Base-by-base conservation (phyloP, 192 early-diverging fungal genomes). In the Coemansia sp. region DNA sequence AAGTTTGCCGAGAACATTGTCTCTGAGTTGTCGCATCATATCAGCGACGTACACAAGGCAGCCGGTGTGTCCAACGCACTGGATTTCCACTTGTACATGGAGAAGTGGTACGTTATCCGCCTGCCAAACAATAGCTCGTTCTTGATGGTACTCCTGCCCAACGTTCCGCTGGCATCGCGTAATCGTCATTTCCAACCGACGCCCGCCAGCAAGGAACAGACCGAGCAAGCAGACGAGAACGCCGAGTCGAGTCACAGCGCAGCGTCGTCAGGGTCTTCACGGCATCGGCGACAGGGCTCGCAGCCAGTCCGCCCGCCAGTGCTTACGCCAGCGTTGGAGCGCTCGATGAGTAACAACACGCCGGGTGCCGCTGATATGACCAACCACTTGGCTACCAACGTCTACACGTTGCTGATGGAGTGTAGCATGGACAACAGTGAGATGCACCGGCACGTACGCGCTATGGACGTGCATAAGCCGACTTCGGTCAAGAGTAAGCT, bases 51-150 rank as follows among this genome's bases (percentile, higher is more conserved):
- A 48, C 70, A 57, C 21, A 65, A 62, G 62, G 74, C 77, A 3
- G 64, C 73, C 8, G 74, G 73, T 17, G 70, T 79, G 34, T 70
- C 81, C 3, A 84, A 84, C 34, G 81, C 63, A 37, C 77, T 84
- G 14, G 81, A 84, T 59, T 66, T 64, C 44, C 73, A 84, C 41
- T 45, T 79, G 17, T 84, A 73, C 50, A 63, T 79, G 67, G 81
- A 84, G 63, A 84, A 84, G 57, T 84, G 81, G 81, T 84, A 71
- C 63, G 81, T 79, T 10, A 65, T 69, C 44, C 77, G 81, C 17
- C 71, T 84, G 21, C 73, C 69, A 35, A 84, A 84, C 64, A 84
- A 76, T 65, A 61, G 67, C 33, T 79, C 81, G 53, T 84, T 84
- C 64, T 36, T 84, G 67, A 79, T 79, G 77, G 74, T 84, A 21